Base-by-base conservation (phyloP, 2,329 filamentous ascomycete species). In the Aspergillus ochraceoroseus region DNA sequence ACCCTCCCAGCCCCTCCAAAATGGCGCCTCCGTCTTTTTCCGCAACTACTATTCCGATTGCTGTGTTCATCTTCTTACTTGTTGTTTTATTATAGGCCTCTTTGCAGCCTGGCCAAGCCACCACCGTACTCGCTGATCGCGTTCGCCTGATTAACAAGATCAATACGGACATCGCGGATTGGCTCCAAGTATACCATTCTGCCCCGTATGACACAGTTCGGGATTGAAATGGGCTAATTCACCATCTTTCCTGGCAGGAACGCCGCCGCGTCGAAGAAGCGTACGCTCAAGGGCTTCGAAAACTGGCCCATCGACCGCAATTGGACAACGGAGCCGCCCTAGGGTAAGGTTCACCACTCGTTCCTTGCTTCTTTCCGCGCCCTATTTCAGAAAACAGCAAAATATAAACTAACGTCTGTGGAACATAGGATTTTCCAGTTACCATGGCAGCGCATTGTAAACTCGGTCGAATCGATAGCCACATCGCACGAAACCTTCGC, bases 111-210 rank as follows among this genome's bases (percentile, higher is more conserved):
- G 70, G 70, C 53, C 87, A 92, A 70, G 89, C 92, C 45, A 85
- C 88, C 26, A 76, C 79, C 39, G 77, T 87, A 44, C 77, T 96
- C 56, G 85, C 83, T 65, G 89, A 95, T 55, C 86, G 92, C 58
- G 79, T 96, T 55, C 85, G 85, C 66, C 79, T 87, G 66, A 90
- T 96, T 62, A 79, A 77, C 57, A 87, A 83, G 65, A 71, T 94
- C 69, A 95, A 98, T 67, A 69, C 74, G 54, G 87, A 95, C 62
- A 87, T 98, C 58, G 90, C 90, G 64, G 90, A 96, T 70, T 98
- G 90, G 87, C 77, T 98, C 48, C 85, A 90, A 82, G 89, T 95
- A 80, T 67, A 68, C 52, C 39, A 36, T 47, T 23, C 17, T 39
- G 23, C 25, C 35, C 32, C 8, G 23, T 29, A n/a, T 15, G 6